Evolutionary conservation across 2,329 filamentous ascomycete species (phyloP), one percentile per base, ranked within the genome.

Genomic region (Rhynchosporium secalis): DNA sequence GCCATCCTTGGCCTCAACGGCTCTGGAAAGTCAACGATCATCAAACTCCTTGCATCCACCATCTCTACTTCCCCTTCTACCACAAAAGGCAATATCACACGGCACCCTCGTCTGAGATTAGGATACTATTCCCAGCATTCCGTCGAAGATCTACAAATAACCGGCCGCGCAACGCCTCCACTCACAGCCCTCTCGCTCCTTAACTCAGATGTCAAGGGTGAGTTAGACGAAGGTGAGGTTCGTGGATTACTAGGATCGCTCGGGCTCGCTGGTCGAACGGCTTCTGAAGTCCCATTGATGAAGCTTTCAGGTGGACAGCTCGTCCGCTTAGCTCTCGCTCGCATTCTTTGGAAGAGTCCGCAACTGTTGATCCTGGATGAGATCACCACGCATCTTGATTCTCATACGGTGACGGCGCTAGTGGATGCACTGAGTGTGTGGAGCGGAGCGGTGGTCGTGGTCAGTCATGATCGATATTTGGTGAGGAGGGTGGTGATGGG

Each of bases 301-400:
- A 84, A 87, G 71, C 80, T 96, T 0, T 94, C 90, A 0, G 91
- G 91, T 46, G 92, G 91, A 0, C 92, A 96, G 75, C 82, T 91
- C 28, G 88, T 89, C 55, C 72, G 92, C 92, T 87, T 92, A 29
- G 95, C 91, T 6, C 94, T 98, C 69, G 94, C 91, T 1, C 90
- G 90, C 70, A 89, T 92, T 70, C 93, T 96, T 88, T 96, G 92
- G 92, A 96, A 96, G 80, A 96, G 96, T 81, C 95, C 95, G 0
- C 95, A 99, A 78, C 79, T 99, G 71, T 85, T 99, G 62, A 92
- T 98, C 33, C 87, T 98, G 15, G 94, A 98, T 84, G 94, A 98
- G 79, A 94, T 95, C 57, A 98, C 95, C 74, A 99, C 91, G 0
- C 92, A 96, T 78, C 80, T 96, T 46, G 92, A 96, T 73, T 90